Evolutionary conservation across 345 rosid species (phyloP).

Genomic region (Camelina neglecta): DNA sequence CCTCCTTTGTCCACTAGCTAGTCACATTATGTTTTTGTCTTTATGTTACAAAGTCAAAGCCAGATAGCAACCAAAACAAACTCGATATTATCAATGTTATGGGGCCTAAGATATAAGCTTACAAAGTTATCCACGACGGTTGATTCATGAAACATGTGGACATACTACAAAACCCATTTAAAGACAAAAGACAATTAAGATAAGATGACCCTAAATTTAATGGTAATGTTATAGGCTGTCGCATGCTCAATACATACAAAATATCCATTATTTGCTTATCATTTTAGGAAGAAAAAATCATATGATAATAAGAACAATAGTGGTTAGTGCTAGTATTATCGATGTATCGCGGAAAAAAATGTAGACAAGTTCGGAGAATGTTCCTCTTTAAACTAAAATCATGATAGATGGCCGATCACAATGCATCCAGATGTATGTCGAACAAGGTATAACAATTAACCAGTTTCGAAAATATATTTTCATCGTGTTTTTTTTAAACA

Average conservation of each 20-base stretch:
- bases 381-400: background rate
- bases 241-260: slow-evolving; percentile 21
- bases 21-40: background rate
- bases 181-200: slow-evolving; percentile 16
- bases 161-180: background rate
- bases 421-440: background rate
- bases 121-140: slow-evolving; percentile 32
- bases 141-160: slow-evolving; percentile 34
- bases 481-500: background rate
- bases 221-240: slow-evolving; percentile 30
- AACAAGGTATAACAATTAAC: background rate
- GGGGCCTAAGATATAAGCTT: slow-evolving; percentile 35
- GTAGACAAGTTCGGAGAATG: background rate
- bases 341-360: background rate
- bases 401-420: background rate
- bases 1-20: background rate
- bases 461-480: background rate
- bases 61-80: slow-evolving; percentile 51
- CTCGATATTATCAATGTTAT: slow-evolving; percentile 26
- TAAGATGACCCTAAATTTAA: slow-evolving; percentile 34
- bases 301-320: background rate
- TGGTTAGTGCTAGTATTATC: background rate
- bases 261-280: slow-evolving; percentile 30
- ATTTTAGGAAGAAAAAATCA: background rate
- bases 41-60: slow-evolving; percentile 50